Conservation (phyloP, 768 basidiomycete species). For the Lactarius quietus region DNA sequence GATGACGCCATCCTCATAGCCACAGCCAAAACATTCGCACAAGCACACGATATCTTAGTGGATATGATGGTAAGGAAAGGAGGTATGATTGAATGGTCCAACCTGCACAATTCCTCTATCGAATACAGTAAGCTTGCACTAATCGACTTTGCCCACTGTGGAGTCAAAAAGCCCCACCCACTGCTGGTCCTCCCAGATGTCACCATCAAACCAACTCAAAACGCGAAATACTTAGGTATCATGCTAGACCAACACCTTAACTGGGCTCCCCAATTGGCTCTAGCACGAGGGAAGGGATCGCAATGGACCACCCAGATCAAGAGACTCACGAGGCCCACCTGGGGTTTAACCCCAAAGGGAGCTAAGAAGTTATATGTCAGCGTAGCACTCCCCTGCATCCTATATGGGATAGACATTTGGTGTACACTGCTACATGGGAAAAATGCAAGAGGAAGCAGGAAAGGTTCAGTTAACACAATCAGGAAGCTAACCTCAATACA, state of each 20-base stretch:
- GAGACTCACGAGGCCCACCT: too few relatives aligned
- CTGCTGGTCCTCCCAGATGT: background rate
- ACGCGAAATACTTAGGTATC: background rate
- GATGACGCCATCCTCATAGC: slow-evolving; percentile 28
- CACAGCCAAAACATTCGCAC: slow-evolving; percentile 26
- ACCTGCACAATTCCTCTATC: background rate
- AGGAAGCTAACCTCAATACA: too few relatives aligned
- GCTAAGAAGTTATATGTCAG: too few relatives aligned
- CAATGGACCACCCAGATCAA: too few relatives aligned
- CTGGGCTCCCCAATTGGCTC: background rate
- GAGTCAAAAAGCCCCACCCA: background rate
- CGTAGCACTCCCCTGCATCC: too few relatives aligned
- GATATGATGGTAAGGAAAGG: background rate
- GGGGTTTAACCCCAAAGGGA: too few relatives aligned
- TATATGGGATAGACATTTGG: too few relatives aligned
- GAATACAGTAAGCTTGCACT: slow-evolving; percentile 7
- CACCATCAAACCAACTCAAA: accelerated
- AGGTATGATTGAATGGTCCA: background rate
- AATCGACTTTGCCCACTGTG: background rate
- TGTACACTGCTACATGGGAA: too few relatives aligned
- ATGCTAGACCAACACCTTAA: slow-evolving; percentile 7
- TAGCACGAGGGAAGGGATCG: too few relatives aligned
- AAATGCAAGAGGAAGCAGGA: too few relatives aligned
- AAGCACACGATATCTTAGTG: slow-evolving; percentile 1
- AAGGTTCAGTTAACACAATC: too few relatives aligned